Evolutionary conservation across 768 basidiomycete genomes (phyloP).

Genomic region (Mycena sanguinolenta): DNA sequence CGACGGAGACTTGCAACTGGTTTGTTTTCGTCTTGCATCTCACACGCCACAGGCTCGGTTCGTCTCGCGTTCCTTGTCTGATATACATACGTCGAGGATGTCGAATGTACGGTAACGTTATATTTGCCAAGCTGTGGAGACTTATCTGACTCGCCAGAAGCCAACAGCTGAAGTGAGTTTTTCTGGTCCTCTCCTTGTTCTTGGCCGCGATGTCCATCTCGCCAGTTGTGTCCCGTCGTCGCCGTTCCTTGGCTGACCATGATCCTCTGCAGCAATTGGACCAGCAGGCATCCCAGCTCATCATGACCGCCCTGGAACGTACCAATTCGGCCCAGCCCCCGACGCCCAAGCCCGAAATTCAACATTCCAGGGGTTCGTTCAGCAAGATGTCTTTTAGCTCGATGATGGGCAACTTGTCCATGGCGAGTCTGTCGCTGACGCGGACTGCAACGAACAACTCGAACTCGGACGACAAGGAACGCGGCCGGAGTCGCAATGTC

Average conservation of each 20-base stretch:
- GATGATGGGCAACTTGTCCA: slow-evolving; percentile 80
- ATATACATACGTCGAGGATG: neutral
- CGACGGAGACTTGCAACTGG: neutral
- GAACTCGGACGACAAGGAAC: slow-evolving; percentile 46
- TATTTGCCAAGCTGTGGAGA: slow-evolving; percentile 24
- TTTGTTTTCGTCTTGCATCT: neutral
- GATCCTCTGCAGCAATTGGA: slow-evolving; percentile 54
- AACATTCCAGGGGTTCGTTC: slow-evolving; percentile 55
- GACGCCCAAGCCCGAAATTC: slow-evolving; percentile 53
- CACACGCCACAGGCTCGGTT: neutral
- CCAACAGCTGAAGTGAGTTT: slow-evolving; percentile 30
- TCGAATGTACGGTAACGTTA: slow-evolving; percentile 33
- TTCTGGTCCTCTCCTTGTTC: too few species aligned
- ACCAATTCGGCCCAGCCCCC: slow-evolving; percentile 50
- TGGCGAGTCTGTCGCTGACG: slow-evolving; percentile 70
- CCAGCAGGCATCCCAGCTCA: slow-evolving; percentile 59
- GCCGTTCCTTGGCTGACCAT: slow-evolving; percentile 20
- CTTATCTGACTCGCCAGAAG: slow-evolving; percentile 32
- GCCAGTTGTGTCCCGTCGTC: slow-evolving; percentile 17
- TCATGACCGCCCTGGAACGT: slow-evolving; percentile 66
- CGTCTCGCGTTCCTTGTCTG: neutral
- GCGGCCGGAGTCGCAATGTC: slow-evolving; percentile 65
- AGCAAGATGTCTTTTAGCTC: slow-evolving; percentile 74
- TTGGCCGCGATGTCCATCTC: too few species aligned
- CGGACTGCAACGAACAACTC: slow-evolving; percentile 61